Conservation (phyloP, 768 basidiomycete species). For the Asterophora lycoperdoides region DNA sequence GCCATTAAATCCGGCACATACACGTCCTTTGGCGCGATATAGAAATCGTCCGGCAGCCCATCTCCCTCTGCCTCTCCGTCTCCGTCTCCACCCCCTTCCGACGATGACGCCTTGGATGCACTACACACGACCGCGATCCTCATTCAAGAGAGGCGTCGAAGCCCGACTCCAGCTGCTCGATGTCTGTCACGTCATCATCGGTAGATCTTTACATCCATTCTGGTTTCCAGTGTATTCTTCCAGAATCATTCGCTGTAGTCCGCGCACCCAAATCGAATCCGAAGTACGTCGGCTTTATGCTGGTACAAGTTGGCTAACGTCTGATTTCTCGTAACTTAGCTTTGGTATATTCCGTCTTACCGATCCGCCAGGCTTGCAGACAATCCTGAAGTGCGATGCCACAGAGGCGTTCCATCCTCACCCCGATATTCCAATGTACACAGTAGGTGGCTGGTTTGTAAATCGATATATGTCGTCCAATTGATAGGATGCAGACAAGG, state of each 20-base stretch:
- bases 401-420: constrained; percentile 87
- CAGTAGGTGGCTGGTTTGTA: constrained; percentile 41
- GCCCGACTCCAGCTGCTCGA: no score
- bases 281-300: constrained; percentile 46
- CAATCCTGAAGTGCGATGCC: constrained; percentile 61
- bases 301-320: no score
- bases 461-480: no score
- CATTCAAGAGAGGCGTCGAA: no score
- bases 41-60: constrained; percentile 64
- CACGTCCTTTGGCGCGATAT: constrained; percentile 68
- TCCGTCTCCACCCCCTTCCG: constrained; percentile 26
- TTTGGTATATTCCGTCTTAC: constrained; percentile 90
- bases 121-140: constrained; percentile 84
- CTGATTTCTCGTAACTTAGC: no score
- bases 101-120: constrained; percentile 60
- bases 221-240: constrained; percentile 84
- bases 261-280: constrained; percentile 80
- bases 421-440: constrained; percentile 79
- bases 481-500: constrained; percentile 74
- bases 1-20: constrained; percentile 84
- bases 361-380: constrained; percentile 77
- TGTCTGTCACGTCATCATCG: no score
- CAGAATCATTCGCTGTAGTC: constrained; percentile 90
- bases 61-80: constrained; percentile 26
- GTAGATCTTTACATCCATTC: constrained; percentile 91